Evolutionary conservation across 805 yeast genomes (phyloP).

Genomic region (Metschnikowia shivogae): DNA sequence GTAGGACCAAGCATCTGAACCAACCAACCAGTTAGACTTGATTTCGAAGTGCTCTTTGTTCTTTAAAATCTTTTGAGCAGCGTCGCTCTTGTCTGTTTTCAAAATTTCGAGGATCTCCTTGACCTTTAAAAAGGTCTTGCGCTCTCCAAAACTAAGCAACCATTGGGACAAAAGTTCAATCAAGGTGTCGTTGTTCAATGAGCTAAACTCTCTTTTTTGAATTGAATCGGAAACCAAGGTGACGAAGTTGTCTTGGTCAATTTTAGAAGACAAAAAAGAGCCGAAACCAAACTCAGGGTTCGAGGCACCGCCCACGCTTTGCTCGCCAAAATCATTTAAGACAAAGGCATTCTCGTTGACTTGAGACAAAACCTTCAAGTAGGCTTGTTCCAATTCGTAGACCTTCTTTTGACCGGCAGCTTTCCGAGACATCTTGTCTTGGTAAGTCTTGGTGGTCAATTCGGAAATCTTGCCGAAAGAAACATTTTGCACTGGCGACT

Average conservation of each 20-base stretch:
- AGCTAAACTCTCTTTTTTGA: slow-evolving; percentile 40
- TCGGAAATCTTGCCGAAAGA: slow-evolving; percentile 49
- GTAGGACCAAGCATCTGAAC: slow-evolving; percentile 94
- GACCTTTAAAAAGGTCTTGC: slow-evolving; percentile 26
- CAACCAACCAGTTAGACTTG: slow-evolving; percentile 74
- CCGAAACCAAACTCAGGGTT: slow-evolving; percentile 91
- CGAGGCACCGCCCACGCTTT: slow-evolving; percentile 39
- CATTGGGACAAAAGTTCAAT: slow-evolving; percentile 63
- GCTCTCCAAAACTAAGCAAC: slow-evolving; percentile 51
- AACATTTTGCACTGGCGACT: slow-evolving; percentile 58
- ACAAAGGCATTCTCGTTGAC: slow-evolving; percentile 54
- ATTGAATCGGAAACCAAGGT: slow-evolving; percentile 44
- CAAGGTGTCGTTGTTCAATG: slow-evolving; percentile 44
- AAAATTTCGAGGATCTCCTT: slow-evolving; percentile 36
- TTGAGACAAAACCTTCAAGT: slow-evolving; percentile 70
- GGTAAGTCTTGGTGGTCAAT: slow-evolving; percentile 26
- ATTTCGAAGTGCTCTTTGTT: slow-evolving; percentile 43
- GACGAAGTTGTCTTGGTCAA: slow-evolving; percentile 45
- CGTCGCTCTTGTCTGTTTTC: slow-evolving; percentile 36
- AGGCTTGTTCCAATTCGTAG: slow-evolving; percentile 63
- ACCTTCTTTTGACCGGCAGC: slow-evolving; percentile 45
- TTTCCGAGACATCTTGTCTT: slow-evolving; percentile 17
- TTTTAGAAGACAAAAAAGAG: slow-evolving; percentile 54
- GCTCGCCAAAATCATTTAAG: slow-evolving; percentile 53
- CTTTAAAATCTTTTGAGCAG: slow-evolving; percentile 44